Conservation (phyloP, 495 filamentous ascomycete genomes). For the Saxophila tyrrhenica region DNA sequence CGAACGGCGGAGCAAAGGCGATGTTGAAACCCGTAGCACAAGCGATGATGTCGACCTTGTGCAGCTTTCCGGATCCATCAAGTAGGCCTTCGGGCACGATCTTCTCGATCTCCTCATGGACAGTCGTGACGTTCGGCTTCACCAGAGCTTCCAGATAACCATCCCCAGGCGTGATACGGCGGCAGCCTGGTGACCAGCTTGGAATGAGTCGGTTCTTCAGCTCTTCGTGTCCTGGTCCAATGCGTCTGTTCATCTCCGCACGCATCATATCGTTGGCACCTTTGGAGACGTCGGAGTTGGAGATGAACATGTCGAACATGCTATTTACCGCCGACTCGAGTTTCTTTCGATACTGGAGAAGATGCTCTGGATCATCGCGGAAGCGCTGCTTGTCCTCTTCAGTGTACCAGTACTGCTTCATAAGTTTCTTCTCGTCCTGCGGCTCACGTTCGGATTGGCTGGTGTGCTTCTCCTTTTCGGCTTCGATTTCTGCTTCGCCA, state of each 20-base stretch:
- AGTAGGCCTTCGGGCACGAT: slow-evolving; percentile 33
- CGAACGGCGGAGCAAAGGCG: slow-evolving; percentile 21
- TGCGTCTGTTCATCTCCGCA: not conserved
- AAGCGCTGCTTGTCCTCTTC: slow-evolving; percentile 7
- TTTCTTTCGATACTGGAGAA: slow-evolving; percentile 4
- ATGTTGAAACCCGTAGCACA: slow-evolving; percentile 19
- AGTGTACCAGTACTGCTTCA: slow-evolving; percentile 1
- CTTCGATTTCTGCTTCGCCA: not conserved
- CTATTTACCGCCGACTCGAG: not conserved
- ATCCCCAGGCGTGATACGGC: slow-evolving; percentile 24
- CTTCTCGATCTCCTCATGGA: slow-evolving; percentile 23
- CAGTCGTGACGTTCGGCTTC: slow-evolving; percentile 26
- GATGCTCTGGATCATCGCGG: slow-evolving; percentile 5
- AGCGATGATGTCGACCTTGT: slow-evolving; percentile 14
- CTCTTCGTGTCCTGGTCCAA: not conserved
- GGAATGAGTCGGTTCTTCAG: not conserved
- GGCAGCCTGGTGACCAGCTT: slow-evolving; percentile 17
- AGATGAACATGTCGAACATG: slow-evolving; percentile 7
- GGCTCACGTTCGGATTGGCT: not conserved
- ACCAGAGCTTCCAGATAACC: slow-evolving; percentile 31
- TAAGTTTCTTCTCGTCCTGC: not conserved
- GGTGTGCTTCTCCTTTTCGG: not conserved
- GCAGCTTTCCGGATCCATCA: slow-evolving; percentile 35
- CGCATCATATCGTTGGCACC: slow-evolving; percentile 1
- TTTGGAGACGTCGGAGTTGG: not conserved